Evolutionary conservation across 2,329 filamentous ascomycete species (phyloP).

Genomic region (Trichoderma afroharzianum): DNA sequence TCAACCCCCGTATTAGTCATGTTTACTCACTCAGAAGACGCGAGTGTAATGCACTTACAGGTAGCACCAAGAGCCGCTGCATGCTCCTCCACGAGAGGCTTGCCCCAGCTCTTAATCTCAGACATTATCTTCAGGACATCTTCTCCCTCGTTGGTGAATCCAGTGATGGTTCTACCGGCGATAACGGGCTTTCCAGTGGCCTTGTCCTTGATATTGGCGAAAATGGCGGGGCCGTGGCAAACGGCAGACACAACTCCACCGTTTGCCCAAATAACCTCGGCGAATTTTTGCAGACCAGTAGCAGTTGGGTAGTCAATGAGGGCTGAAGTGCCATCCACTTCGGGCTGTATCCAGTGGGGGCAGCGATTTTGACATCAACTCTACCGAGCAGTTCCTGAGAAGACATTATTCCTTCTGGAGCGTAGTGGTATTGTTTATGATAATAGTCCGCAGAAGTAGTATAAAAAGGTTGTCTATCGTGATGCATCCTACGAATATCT

Average conservation of each 20-base stretch:
- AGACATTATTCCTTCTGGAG: neutral
- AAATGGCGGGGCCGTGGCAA: neutral
- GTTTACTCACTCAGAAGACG: neutral
- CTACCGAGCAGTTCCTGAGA: neutral
- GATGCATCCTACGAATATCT: neutral
- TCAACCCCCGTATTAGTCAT: neutral
- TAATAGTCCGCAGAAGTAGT: neutral
- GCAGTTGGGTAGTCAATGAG: conserved; percentile 1
- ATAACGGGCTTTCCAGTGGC: neutral
- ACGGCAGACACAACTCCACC: neutral
- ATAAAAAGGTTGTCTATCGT: neutral
- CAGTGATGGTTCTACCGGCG: neutral
- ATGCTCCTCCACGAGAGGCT: neutral
- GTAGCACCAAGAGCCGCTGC: neutral
- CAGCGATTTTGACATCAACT: neutral
- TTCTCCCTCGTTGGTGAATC: neutral
- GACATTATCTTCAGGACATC: neutral
- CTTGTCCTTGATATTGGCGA: neutral
- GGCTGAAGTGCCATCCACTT: neutral
- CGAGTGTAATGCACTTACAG: neutral
- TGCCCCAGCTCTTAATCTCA: neutral
- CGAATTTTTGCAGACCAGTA: neutral
- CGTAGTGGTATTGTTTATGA: neutral
- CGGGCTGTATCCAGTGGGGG: neutral
- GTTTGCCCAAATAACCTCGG: neutral